phyloP scores from a whole-genome alignment of 768 basidiomycete genomes.

The Cantharellus anzutake region DNA sequence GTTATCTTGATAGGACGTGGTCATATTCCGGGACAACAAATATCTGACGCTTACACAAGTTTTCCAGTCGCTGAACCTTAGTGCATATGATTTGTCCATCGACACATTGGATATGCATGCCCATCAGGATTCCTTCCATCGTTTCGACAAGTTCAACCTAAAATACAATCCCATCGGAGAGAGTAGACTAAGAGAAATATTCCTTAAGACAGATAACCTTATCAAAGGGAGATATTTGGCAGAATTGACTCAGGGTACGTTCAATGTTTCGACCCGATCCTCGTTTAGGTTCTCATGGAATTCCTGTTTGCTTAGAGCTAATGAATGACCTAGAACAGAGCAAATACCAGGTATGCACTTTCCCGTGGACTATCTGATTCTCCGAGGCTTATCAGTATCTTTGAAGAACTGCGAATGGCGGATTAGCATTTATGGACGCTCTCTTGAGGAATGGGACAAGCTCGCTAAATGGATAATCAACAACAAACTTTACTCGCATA shows the following conservation, averaged over 20 bases:
- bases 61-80: conserved; percentile 87
- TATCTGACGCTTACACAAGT: conserved; percentile 81
- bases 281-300: neutral
- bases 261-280: neutral
- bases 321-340: conserved; percentile 97
- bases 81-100: conserved; percentile 94
- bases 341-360: conserved; percentile 70
- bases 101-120: conserved; percentile 99
- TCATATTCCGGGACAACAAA: conserved; percentile 85
- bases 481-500: conserved; percentile 87
- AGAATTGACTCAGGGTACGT: conserved; percentile 72
- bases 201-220: conserved; percentile 93
- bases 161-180: conserved; percentile 97
- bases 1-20: conserved; percentile 47
- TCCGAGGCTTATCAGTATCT: neutral
- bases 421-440: conserved; percentile 83
- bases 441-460: conserved; percentile 85
- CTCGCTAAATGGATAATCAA: conserved; percentile 92
- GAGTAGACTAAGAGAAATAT: conserved; percentile 86
- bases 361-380: neutral
- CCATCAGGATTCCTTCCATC: conserved; percentile 93
- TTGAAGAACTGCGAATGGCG: conserved; percentile 88
- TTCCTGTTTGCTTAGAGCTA: conserved; percentile 40
- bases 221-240: conserved; percentile 87
- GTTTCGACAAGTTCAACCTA: conserved; percentile 95